Conservation (phyloP, 208 protist genomes). For the Trypanosoma melophagium region DNA sequence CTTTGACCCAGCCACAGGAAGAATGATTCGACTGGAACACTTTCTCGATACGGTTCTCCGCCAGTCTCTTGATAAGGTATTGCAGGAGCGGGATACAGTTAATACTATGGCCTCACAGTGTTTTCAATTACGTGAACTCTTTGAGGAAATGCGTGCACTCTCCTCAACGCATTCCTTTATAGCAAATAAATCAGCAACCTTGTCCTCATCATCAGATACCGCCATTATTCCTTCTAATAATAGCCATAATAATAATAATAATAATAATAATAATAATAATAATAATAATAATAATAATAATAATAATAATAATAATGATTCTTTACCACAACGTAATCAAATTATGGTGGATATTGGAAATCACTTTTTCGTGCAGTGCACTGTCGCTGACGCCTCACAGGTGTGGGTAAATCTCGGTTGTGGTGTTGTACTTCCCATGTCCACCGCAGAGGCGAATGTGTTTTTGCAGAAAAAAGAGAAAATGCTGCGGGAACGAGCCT, state of each 20-base stretch:
- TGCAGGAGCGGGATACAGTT: slow-evolving; percentile 52
- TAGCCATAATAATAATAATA: too few relatives aligned
- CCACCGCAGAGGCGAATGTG: slow-evolving; percentile 38
- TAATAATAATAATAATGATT: not conserved
- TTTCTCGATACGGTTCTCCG: slow-evolving; percentile 69
- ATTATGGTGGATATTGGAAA: slow-evolving; percentile 81
- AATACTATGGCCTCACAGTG: slow-evolving; percentile 63
- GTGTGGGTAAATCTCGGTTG: slow-evolving; percentile 82
- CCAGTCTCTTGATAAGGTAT: slow-evolving; percentile 42
- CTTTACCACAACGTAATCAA: slow-evolving; percentile 39
- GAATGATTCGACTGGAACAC: slow-evolving; percentile 58
- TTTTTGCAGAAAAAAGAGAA: slow-evolving; percentile 65
- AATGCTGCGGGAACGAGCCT: slow-evolving; percentile 37
- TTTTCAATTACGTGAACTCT: slow-evolving; percentile 57
- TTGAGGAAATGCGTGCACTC: slow-evolving; percentile 67
- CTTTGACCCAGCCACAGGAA: slow-evolving; percentile 25
- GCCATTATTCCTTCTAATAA: too few relatives aligned
- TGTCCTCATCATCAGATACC: slow-evolving; percentile 3
- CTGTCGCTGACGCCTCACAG: slow-evolving; percentile 39
- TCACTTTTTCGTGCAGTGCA: slow-evolving; percentile 65
- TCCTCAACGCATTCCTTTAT: slow-evolving; percentile 48
- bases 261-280: not conserved
- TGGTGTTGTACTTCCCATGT: slow-evolving; percentile 76
- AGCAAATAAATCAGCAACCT: slow-evolving; percentile 1
- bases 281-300: not conserved